Conservation (phyloP, 805 yeast genomes). For the Hanseniaspora valbyensis region DNA sequence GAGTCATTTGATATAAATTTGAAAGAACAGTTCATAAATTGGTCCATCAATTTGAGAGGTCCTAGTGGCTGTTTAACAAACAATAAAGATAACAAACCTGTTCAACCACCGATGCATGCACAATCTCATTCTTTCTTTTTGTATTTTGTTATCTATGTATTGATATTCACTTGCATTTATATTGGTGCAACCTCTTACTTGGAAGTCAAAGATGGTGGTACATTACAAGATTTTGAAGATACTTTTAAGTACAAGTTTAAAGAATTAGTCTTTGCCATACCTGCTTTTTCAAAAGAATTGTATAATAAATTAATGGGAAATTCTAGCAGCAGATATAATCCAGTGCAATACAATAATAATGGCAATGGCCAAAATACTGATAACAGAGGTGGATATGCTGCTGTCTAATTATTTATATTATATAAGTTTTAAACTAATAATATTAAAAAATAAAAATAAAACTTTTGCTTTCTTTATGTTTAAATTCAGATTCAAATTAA, state of each 20-base stretch:
- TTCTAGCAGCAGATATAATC: slow-evolving; percentile 3
- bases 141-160: slow-evolving; percentile 61
- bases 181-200: slow-evolving; percentile 61
- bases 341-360: background rate
- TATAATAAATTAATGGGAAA: slow-evolving; percentile 55
- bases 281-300: slow-evolving; percentile 58
- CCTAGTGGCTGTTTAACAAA: slow-evolving; percentile 36
- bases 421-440: background rate
- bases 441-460: background rate
- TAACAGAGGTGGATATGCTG: slow-evolving; percentile 80
- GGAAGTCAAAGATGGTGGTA: slow-evolving; percentile 55
- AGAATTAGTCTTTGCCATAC: slow-evolving; percentile 48
- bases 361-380: slow-evolving; percentile 27
- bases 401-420: slow-evolving; percentile 44
- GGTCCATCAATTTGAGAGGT: slow-evolving; percentile 27
- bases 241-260: slow-evolving; percentile 61
- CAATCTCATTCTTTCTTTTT: slow-evolving; percentile 39
- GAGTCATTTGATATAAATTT: slow-evolving; percentile 13
- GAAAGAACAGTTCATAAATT: slow-evolving; percentile 21
- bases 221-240: slow-evolving; percentile 57
- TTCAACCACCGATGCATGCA: slow-evolving; percentile 15
- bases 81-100: slow-evolving; percentile 22
- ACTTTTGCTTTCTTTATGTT: background rate
- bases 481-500: too few species aligned
- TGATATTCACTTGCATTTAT: slow-evolving; percentile 66